Evolutionary conservation across 768 basidiomycete genomes (phyloP), one percentile per base, ranked within the genome.

Genomic region (Phaeolepiota aurea): DNA sequence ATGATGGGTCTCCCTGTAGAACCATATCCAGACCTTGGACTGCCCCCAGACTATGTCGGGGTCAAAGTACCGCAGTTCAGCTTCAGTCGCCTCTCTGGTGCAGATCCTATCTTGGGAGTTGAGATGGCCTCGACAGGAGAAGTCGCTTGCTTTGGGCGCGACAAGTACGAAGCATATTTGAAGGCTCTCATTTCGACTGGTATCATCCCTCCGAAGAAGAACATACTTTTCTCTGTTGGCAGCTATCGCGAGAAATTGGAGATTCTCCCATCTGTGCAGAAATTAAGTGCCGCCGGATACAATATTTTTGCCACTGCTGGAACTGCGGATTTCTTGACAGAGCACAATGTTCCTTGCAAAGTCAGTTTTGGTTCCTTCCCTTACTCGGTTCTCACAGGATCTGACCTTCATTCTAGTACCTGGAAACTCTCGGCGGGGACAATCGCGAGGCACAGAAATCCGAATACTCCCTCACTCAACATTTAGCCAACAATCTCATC

Each of bases 111-210:
- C 4, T 76, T 97, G 10, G 94, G 96, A 54, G 94, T 98, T 32
- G 96, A 99, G 69, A 99, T 99, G 96, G 96, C 96, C 12, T 98
- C 96, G 13, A 99, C 94, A 0, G 96, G 96, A 43, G 96, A 99
- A 59, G 96, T 99, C 18, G 96, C 96, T 13, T 98, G 94, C 65
- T 99, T 99, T 61, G 96, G 96, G 4, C 81, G 74, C 48, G 87
- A 99, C 69, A 96, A 93, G 64, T 98, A 94, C 57, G 96, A 99
- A 58, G 96, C 96, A 3, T 99, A 98, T 59, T 71, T 98, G 54
- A 99, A 99, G 67, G 93, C 90, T 1, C 71, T 98, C 43, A 87
- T 98, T 46, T 93, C 96, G 18, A 96, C 94, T 2, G 96, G 96
- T 19, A 97, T 97, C 53, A 76, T 83, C 22, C 81, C 78, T 1